A percentile compares a stretch with the other conserved stretches of the same genome.
phyloP scores from a whole-genome alignment of 1,284 basidiomycete genomes.

The Cutaneotrichosporon sp. region DNA sequence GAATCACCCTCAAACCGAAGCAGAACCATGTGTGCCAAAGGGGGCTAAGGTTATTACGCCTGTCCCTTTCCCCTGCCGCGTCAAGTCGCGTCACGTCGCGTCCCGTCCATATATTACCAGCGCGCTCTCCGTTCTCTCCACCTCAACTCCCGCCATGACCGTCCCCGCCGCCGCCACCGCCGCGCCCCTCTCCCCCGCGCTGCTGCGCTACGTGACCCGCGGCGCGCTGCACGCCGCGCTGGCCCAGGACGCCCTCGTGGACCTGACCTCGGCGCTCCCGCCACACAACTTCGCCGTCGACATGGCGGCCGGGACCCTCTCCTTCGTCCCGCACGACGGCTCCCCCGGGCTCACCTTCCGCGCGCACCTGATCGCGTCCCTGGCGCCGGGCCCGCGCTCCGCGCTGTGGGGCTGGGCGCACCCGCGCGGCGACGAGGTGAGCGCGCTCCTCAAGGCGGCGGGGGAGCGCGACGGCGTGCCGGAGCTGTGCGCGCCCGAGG shows the following conservation, averaged over 20 bases:
- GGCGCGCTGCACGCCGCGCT: background rate
- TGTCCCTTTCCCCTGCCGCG: no score
- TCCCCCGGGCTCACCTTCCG: no score
- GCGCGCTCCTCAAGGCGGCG: background rate
- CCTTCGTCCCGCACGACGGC: background rate
- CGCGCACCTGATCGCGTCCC: slow-evolving; percentile 4
- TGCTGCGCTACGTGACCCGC: slow-evolving; percentile 5
- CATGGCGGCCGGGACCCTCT: slow-evolving; percentile 1
- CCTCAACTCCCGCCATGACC: no score
- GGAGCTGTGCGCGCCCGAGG: no score
- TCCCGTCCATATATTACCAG: no score
- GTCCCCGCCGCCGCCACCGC: background rate
- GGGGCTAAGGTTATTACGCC: no score
- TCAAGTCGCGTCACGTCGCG: no score
- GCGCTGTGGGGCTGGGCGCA: slow-evolving; percentile 12
- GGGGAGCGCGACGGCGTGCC: no score
- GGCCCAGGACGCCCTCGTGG: background rate
- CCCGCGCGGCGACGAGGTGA: slow-evolving; percentile 6
- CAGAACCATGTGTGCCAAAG: no score
- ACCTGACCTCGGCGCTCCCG: background rate
- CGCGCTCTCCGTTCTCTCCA: no score
- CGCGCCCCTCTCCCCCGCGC: background rate
- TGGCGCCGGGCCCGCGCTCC: slow-evolving; percentile 1
- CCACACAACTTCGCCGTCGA: background rate
- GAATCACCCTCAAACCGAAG: no score